These are phyloP conservation scores for Aspergillus neoniger DNA, from an alignment of 2,329 filamentous ascomycete genomes.

Conservation along the genomic window DNA sequence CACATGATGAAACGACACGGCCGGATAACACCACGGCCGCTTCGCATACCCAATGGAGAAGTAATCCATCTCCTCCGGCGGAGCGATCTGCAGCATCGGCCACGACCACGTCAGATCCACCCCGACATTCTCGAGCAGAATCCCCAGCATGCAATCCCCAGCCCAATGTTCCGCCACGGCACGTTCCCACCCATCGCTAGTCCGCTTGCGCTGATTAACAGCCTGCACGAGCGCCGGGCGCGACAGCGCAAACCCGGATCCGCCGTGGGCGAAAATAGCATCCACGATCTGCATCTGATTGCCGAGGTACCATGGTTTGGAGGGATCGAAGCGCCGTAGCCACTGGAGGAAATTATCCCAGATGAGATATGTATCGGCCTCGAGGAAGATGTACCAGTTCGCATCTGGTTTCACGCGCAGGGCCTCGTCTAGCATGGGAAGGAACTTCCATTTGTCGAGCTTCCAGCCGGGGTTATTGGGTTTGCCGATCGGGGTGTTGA, in stretches of 20 bases:
- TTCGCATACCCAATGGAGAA: constrained; percentile 39
- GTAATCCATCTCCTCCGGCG: constrained; percentile 43
- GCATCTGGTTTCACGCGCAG: constrained; percentile 46
- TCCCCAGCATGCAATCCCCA: constrained; percentile 51
- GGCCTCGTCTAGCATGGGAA: constrained; percentile 55
- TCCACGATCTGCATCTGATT: constrained; percentile 54
- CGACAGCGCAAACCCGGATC: constrained; percentile 55
- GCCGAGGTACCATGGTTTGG: constrained; percentile 53
- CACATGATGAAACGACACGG: constrained; percentile 53
- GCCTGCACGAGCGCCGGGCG: constrained; percentile 46
- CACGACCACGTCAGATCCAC: constrained; percentile 47
- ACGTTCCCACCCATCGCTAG: constrained; percentile 46
- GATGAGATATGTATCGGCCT: constrained; percentile 59
- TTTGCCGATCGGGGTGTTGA: constrained; percentile 38
- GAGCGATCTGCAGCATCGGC: constrained; percentile 47
- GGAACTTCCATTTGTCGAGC: constrained; percentile 60
- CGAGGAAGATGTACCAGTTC: constrained; percentile 61
- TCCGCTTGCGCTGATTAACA: constrained; percentile 37
- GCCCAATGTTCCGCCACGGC: constrained; percentile 49
- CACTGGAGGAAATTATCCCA: constrained; percentile 55
- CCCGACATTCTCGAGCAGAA: constrained; percentile 46
- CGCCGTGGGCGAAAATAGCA: constrained; percentile 53
- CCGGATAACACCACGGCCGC: constrained; percentile 51
- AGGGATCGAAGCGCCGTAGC: constrained; percentile 51
- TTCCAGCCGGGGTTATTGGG: constrained; percentile 51